Evolutionary conservation across 2,329 filamentous ascomycete genomes (phyloP), one percentile per base, ranked within the genome.

Genomic region (Colletotrichum salicis): DNA sequence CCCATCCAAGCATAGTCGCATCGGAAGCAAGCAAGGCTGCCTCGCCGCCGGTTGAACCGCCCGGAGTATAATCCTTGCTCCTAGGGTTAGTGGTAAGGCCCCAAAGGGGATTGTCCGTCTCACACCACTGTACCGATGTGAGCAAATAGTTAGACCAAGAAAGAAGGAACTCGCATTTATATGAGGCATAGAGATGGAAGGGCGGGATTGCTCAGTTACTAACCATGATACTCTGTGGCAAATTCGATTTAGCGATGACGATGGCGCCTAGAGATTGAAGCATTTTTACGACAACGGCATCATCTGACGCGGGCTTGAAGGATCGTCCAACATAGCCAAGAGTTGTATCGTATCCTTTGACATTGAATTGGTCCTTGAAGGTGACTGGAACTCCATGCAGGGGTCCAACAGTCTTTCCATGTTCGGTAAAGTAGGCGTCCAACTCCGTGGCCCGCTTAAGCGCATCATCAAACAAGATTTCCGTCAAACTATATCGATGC

Each of bases 161-260:
- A n/a, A 19, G 7, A 7, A 10, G 33, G 5, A 35, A 29, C 27
- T 29, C 27, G 27, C 4, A 29, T 5, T 29, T 4, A 4, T 29
- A 29, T 29, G 27, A 29, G 4, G 27, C 27, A 29, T 29, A 29
- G 27, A 29, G 27, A 29, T 29, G 27, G 27, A 29, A 29, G 27
- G 27, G 27, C 27, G 27, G 27, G 4, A 29, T 5, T 29, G 27
- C 3, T 29, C 27, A 29, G 27, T 92, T 90, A 57, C 91, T 78
- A 15, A 84, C 83, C 78, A 85, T 85, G 60, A 90, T 81, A 0
- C 84, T 86, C 75, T 90, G 88, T 0, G 92, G 91, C 5, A 93
- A 85, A 69, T 92, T 94, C 0, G 92, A 93, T 78, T 94, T 93
- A 68, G 89, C 88, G 76, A 91, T 90, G 55, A 90, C 83, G 1